Percentiles rank a stretch among this genome's conserved stretches.
Conservation (phyloP, 306 rosid genomes). For the Glycine soja region DNA sequence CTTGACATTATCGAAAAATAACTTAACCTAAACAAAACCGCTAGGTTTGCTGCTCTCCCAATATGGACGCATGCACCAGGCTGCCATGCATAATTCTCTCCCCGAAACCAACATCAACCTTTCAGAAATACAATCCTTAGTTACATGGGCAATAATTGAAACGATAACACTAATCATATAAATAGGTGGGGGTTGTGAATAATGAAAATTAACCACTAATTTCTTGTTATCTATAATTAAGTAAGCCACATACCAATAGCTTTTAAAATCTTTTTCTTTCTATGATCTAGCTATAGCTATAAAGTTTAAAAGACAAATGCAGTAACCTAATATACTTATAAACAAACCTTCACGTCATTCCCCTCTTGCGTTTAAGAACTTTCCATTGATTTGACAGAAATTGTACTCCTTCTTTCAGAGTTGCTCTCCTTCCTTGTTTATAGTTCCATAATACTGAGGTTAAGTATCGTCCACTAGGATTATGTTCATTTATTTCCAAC, state of each 20-base stretch:
- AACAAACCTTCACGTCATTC: slow-evolving; percentile 53
- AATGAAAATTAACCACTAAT: neutral
- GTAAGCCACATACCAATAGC: neutral
- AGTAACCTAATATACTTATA: slow-evolving; percentile 6
- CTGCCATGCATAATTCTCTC: slow-evolving; percentile 26
- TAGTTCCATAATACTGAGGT: slow-evolving; percentile 67
- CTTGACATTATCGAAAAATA: neutral
- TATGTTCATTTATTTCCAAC: slow-evolving; percentile 60
- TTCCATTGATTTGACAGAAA: slow-evolving; percentile 50
- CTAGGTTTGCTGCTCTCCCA: neutral
- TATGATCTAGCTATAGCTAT: neutral
- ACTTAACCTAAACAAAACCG: slow-evolving; percentile 5
- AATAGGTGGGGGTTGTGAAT: neutral
- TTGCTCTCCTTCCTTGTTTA: slow-evolving; percentile 56
- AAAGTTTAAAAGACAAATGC: slow-evolving; percentile 16
- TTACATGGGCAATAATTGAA: neutral
- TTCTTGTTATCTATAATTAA: neutral
- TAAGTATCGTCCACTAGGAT: slow-evolving; percentile 68
- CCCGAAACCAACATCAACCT: slow-evolving; percentile 42
- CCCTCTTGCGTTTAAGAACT: slow-evolving; percentile 49
- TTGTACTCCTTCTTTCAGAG: slow-evolving; percentile 56
- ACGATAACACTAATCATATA: neutral
- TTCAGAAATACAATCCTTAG: slow-evolving; percentile 37
- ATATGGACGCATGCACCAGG: slow-evolving; percentile 20
- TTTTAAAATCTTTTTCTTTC: neutral